These are phyloP conservation scores for Gigaspora rosea DNA, from an alignment of 192 early-diverging fungal genomes.

Conservation along the genomic window DNA sequence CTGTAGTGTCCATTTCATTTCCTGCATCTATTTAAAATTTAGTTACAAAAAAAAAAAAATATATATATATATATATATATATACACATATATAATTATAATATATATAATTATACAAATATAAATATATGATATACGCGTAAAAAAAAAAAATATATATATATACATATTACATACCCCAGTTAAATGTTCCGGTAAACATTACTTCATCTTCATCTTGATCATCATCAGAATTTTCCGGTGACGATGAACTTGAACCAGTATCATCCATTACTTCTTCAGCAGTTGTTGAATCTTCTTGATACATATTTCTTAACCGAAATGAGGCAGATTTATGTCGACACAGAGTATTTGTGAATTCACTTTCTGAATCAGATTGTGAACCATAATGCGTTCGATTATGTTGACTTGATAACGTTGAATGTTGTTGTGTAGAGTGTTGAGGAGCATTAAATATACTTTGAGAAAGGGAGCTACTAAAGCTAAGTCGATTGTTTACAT, in stretches of 20 bases:
- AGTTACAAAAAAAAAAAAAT: neutral
- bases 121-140: neutral
- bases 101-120: neutral
- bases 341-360: slow-evolving; percentile 20
- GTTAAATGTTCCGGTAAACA: slow-evolving; percentile 9
- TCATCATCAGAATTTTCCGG: slow-evolving; percentile 12
- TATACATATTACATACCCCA: slow-evolving; percentile 9
- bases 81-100: neutral
- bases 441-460: too few species aligned
- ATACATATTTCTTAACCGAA: slow-evolving; percentile 12
- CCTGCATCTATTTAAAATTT: neutral
- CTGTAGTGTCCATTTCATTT: slow-evolving; percentile 13
- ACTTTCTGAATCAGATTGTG: neutral
- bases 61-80: too few species aligned
- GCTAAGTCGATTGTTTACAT: neutral
- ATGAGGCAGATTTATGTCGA: neutral
- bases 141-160: too few species aligned
- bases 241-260: neutral
- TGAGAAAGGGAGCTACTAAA: neutral
- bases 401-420: slow-evolving; percentile 1
- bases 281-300: slow-evolving; percentile 1
- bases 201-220: slow-evolving; percentile 14
- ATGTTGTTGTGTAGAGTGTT: neutral
- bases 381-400: neutral
- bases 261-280: neutral